Conservation (phyloP, 164 flowering plant genomes). For the Tetrastigma voinierianum region DNA sequence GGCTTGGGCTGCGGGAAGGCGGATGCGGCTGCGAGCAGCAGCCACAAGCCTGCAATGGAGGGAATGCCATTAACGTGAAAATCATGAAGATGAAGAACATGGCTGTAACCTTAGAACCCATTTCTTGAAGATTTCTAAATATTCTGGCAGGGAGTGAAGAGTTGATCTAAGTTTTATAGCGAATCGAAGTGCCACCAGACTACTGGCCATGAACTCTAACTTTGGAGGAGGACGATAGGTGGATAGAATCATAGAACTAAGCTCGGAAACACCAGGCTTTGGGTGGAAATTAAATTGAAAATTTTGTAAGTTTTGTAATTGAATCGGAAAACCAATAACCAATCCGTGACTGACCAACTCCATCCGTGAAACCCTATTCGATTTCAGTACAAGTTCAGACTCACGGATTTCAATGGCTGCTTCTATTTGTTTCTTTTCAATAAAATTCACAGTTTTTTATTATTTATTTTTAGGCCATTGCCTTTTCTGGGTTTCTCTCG, state of each 20-base stretch:
- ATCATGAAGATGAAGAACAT: slow-evolving; percentile 40
- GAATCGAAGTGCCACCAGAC: slow-evolving; percentile 24
- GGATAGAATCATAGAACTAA: too few species aligned
- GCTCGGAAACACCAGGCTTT: not conserved
- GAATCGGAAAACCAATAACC: slow-evolving; percentile 28
- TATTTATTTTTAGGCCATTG: not conserved
- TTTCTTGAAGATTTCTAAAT: slow-evolving; percentile 13
- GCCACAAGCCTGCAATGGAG: slow-evolving; percentile 51
- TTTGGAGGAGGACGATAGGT: not conserved
- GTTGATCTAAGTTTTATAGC: slow-evolving; percentile 16
- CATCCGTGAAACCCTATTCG: slow-evolving; percentile 28
- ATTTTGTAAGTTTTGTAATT: slow-evolving; percentile 26
- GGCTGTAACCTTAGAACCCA: slow-evolving; percentile 37
- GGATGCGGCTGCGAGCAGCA: slow-evolving; percentile 37
- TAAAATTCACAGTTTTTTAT: not conserved
- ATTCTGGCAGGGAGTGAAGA: not conserved
- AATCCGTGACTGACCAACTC: slow-evolving; percentile 37
- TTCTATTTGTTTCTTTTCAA: not conserved
- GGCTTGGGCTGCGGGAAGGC: slow-evolving; percentile 17
- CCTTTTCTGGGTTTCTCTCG: not conserved
- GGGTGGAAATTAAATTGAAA: slow-evolving; percentile 14
- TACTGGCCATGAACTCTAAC: not conserved
- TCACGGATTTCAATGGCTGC: slow-evolving; percentile 23
- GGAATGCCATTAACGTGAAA: slow-evolving; percentile 39
- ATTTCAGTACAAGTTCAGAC: slow-evolving; percentile 13